Evolutionary conservation across 2,329 filamentous ascomycete species (phyloP), one percentile per base, ranked within the genome.

Genomic region (Coniochaeta pulveracea): DNA sequence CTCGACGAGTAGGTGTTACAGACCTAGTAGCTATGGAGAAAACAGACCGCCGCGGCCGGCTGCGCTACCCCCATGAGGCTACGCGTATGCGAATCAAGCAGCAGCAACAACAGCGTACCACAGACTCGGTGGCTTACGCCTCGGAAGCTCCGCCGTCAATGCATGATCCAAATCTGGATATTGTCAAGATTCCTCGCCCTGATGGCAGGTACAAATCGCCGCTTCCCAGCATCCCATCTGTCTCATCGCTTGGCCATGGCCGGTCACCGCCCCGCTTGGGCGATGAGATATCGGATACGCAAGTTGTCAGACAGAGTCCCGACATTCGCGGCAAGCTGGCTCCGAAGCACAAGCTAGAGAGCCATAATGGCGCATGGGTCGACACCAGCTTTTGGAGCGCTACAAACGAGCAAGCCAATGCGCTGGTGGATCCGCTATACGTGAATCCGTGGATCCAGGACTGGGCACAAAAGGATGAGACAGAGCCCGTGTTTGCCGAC

Each of bases 381-480:
- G n/a, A 31, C 18, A 31, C 28, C 3, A 12, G 22, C n/a, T 14
- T 31, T 14, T 31, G 28, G 28, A 14, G n/a, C 3, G 28, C 14
- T 6, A 29, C 18, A 15, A 12, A n/a, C 16, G 18, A 19, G n/a
- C 9, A 22, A 14, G 18, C 18, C 16, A 16, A 21, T 5, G 18
- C 14, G 11, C 22, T 31, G 7, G n/a, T 31, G 5, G 11, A 31
- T 19, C 28, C 28, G 10, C 32, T 40, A 17, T 37, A 22, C 24
- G 49, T 41, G 31, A 46, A 36, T 33, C 48, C 49, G 10, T 54
- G 49, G 50, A 26, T 52, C 4, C 27, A 40, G 11, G 48, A 54
- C 34, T 50, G 52, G 29, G 42, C 39, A 19, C n/a, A 19, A 19
- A 21, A 31, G 18, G 18, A 22, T n/a, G n/a, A 10, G 10, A 19